Percentiles rank a stretch among this genome's conserved stretches.
These are phyloP conservation scores for Piloderma croceum DNA, from an alignment of 768 basidiomycete species.

Conservation along the genomic window DNA sequence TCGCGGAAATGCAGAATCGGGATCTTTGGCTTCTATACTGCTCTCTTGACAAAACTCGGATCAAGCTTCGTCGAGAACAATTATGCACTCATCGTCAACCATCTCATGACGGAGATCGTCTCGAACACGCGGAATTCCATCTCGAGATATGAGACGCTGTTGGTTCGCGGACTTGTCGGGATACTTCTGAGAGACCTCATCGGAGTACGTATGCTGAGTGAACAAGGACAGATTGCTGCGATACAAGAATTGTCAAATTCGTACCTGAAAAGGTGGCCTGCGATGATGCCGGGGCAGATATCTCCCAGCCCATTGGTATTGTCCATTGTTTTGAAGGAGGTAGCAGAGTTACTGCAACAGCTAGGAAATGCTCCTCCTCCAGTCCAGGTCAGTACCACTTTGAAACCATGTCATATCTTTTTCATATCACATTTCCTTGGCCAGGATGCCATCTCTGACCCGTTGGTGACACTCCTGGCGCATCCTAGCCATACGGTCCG, in stretches of 20 bases:
- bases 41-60: conserved; percentile 72
- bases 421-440: conserved; percentile 1
- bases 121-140: conserved; percentile 47
- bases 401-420: not conserved
- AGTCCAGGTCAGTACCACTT: conserved; percentile 54
- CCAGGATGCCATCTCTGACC: conserved; percentile 82
- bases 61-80: conserved; percentile 73
- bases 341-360: conserved; percentile 79
- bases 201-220: conserved; percentile 82
- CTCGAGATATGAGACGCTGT: conserved; percentile 68
- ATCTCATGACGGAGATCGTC: conserved; percentile 76
- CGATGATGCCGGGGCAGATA: conserved; percentile 81
- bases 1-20: conserved; percentile 75
- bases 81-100: conserved; percentile 71
- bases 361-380: conserved; percentile 89
- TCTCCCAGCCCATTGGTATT: conserved; percentile 65
- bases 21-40: conserved; percentile 83
- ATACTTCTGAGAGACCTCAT: conserved; percentile 82
- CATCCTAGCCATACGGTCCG: conserved; percentile 89
- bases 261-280: conserved; percentile 89
- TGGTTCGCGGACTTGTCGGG: conserved; percentile 67
- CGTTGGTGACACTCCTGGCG: conserved; percentile 75
- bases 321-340: conserved; percentile 72
- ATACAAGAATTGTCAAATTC: conserved; percentile 78
- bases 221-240: conserved; percentile 89